These are phyloP conservation scores for Luffa aegyptiaca DNA, from an alignment of 306 rosid genomes.

Conservation along the genomic window DNA sequence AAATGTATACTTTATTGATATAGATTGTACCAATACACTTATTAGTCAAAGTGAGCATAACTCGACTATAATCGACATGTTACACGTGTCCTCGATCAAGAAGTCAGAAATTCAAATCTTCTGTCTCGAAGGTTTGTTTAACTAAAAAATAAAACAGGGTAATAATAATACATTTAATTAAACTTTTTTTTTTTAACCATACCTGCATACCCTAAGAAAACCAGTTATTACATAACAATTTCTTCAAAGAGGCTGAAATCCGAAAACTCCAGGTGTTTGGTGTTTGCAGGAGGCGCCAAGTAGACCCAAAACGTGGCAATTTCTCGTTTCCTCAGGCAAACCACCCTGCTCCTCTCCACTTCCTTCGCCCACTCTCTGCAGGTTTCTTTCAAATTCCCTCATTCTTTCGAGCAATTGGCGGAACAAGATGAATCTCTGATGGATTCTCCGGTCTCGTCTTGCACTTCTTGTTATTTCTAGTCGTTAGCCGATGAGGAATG, in stretches of 20 bases:
- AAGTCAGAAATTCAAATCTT: too few relatives aligned
- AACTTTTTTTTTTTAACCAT: too few relatives aligned
- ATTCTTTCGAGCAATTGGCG: slow-evolving; percentile 25
- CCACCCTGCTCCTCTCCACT: neutral
- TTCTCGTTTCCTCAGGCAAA: neutral
- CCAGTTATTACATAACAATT: neutral
- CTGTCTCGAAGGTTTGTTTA: too few relatives aligned
- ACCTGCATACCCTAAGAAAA: too few relatives aligned
- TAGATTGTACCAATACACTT: too few relatives aligned
- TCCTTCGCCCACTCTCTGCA: slow-evolving; percentile 3
- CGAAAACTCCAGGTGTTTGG: neutral
- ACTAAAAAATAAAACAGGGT: too few relatives aligned
- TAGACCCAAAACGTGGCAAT: neutral
- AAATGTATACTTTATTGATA: too few relatives aligned
- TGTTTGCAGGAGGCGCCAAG: neutral
- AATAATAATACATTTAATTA: too few relatives aligned
- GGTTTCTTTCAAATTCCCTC: slow-evolving; percentile 12
- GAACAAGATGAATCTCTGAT: slow-evolving; percentile 16
- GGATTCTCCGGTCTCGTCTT: neutral
- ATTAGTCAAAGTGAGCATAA: too few relatives aligned
- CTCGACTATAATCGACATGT: too few relatives aligned
- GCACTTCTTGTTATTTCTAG: neutral
- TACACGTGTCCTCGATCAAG: too few relatives aligned
- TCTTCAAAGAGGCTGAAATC: neutral
- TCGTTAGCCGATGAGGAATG: slow-evolving; percentile 62